Conservation (phyloP, 225 moss, liverwort and hornwort species). For the Sphagnum tenellum region DNA sequence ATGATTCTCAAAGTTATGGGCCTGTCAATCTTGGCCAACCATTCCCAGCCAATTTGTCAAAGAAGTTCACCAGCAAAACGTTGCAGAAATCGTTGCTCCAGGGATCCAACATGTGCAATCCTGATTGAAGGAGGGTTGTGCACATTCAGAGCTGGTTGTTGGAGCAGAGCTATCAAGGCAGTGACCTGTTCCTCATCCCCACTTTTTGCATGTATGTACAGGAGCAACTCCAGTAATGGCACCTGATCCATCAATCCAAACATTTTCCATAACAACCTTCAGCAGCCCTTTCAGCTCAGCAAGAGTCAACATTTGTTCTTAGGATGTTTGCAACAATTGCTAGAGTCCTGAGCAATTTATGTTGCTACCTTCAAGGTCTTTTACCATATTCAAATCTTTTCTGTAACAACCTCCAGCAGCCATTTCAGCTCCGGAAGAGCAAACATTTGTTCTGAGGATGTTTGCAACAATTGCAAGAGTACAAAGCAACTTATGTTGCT, state of each 20-base stretch:
- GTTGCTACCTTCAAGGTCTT: no score
- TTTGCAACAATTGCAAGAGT: neutral
- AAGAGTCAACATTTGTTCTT: no score
- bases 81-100: constrained; percentile 91
- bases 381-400: no score
- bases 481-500: neutral
- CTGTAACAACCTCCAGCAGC: no score
- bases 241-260: constrained; percentile 30
- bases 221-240: constrained; percentile 89
- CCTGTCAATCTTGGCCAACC: no score
- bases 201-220: constrained; percentile 81
- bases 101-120: constrained; percentile 71
- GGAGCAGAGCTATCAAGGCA: constrained; percentile 77
- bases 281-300: no score
- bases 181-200: constrained; percentile 83
- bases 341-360: no score
- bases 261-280: no score
- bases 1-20: no score
- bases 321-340: no score
- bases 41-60: constrained; percentile 4
- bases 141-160: constrained; percentile 94
- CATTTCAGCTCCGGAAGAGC: no score
- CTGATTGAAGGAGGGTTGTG: constrained; percentile 90
- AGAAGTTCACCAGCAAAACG: constrained; percentile 81
- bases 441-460: neutral